Evolutionary conservation across 805 yeast genomes (phyloP).

Genomic region (Saturnispora zaruensis): DNA sequence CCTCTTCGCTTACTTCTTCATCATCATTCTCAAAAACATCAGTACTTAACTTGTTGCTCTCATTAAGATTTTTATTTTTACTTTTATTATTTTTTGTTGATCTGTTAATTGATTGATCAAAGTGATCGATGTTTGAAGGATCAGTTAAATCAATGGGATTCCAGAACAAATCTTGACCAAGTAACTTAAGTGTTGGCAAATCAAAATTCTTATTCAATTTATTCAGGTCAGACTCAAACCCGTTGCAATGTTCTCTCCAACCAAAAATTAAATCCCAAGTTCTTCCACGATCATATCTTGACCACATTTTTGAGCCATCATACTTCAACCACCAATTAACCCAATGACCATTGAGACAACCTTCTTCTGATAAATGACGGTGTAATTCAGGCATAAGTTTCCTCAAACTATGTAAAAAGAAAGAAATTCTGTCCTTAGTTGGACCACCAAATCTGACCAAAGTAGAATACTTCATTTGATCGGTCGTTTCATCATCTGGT

Average conservation of each 20-base stretch:
- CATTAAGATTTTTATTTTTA: neutral
- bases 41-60: neutral
- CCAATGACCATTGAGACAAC: conserved; percentile 77
- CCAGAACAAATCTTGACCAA: conserved; percentile 63
- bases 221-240: conserved; percentile 21
- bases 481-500: conserved; percentile 8
- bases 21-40: conserved; percentile 7
- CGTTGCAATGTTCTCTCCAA: conserved; percentile 43
- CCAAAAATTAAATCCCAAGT: conserved; percentile 85
- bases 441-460: conserved; percentile 42
- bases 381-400: conserved; percentile 67
- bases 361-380: conserved; percentile 71
- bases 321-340: conserved; percentile 91
- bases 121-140: conserved; percentile 2
- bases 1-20: conserved; percentile 3
- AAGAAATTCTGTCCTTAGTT: conserved; percentile 56
- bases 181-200: conserved; percentile 18
- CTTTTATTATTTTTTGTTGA: neutral
- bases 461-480: conserved; percentile 14
- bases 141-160: conserved; percentile 31
- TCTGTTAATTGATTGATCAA: neutral
- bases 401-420: conserved; percentile 56
- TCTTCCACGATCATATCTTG: conserved; percentile 73
- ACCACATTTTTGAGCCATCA: conserved; percentile 80
- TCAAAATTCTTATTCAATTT: conserved; percentile 16